Evolutionary conservation across 2,329 filamentous ascomycete species (phyloP), one percentile per base, ranked within the genome.

Genomic region (Aspergillus sp.): DNA sequence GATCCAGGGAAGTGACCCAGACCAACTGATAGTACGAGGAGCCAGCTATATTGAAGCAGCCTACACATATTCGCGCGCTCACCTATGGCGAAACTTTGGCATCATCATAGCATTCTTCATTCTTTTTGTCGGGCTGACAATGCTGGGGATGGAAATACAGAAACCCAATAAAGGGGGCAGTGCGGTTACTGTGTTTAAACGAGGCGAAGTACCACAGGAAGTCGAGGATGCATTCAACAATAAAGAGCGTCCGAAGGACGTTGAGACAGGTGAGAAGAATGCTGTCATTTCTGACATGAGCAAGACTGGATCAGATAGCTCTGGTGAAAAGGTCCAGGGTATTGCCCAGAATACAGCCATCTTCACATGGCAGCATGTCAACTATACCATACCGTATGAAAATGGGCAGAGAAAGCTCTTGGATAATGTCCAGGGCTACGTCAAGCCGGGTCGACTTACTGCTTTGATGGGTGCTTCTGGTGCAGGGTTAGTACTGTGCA

Each of bases 331-430:
- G 41, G 65, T 73, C 35, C 64, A 74, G 30, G 72, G 72, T 2
- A 75, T 85, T 10, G 78, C 78, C 2, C 79, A 78, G 56, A 84
- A 84, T 47, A 80, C 85, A 39, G 80, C 82, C 31, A 73, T 89
- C n/a, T 75, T 95, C 47, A 95, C 90, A 0, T 95, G 89, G 86
- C 86, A 91, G 61, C 75, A 86, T 51, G 81, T 96, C 47, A 88
- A 84, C 59, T 95, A 95, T 61, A 78, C 60, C 40, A 84, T 77
- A 49, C 69, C 50, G 8, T 70, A 68, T 39, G 67, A 72, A 36
- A 61, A 65, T 33, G 69, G 70, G 10, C 59, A 72, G 51, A 61
- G 65, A 36, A 64, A 68, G 4, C 61, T 85, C 5, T 64, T 86
- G 8, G 73, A 81, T 47, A 72, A 83, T 45, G 77, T 86, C 5